Evolutionary conservation across 257 asterid genomes (phyloP).

Genomic region (Przewalskia tangutica): DNA sequence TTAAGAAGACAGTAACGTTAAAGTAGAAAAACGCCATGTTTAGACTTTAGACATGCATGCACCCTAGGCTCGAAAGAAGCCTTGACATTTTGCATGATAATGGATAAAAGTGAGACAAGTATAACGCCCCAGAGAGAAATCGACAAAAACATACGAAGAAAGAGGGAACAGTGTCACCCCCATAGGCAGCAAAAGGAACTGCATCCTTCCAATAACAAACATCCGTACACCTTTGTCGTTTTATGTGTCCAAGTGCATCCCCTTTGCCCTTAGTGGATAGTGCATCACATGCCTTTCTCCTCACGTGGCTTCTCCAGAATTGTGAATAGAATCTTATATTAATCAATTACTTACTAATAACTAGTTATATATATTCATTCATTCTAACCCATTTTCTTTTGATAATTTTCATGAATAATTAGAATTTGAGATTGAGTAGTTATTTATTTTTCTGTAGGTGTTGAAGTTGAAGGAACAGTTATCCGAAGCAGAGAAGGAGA

Average conservation of each 20-base stretch:
- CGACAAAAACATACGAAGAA: neutral
- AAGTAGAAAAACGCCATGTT: neutral
- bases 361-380: neutral
- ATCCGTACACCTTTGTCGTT: neutral
- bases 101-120: neutral
- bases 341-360: neutral
- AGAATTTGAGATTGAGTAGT: neutral
- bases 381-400: neutral
- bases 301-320: neutral
- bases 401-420: neutral
- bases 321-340: neutral
- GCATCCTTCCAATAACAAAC: neutral
- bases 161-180: neutral
- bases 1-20: neutral
- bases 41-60: neutral
- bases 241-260: neutral
- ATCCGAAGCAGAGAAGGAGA: slow-evolving; percentile 39
- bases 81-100: neutral
- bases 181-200: neutral
- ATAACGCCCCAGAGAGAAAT: neutral
- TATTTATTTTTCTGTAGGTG: slow-evolving; percentile 11
- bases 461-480: slow-evolving; percentile 48
- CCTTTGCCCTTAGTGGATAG: neutral
- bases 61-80: neutral
- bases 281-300: neutral